Base-by-base conservation (phyloP, 352 stramenopile genomes). In the Chrysophaeum taylorii region DNA sequence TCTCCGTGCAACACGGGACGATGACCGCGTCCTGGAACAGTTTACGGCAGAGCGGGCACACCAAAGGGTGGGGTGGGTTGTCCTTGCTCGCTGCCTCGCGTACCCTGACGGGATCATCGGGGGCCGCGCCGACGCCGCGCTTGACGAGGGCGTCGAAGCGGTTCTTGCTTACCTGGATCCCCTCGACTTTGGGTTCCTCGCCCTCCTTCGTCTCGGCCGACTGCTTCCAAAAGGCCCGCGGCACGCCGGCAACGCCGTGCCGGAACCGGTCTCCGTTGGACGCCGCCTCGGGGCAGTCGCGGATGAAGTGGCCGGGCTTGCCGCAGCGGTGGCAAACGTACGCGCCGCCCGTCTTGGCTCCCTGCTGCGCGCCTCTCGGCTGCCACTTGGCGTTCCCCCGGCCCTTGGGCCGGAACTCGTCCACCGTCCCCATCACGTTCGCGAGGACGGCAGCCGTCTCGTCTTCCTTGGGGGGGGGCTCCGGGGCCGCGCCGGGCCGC, bases 281-380 rank as follows among this genome's bases (percentile, higher is more conserved):
- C n/a, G n/a, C n/a, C n/a, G n/a, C n/a, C 52, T 63, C 52, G 29
- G 52, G 52, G 52, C 52, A 63, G 2, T 63, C 52, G 25, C 52
- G 25, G 52, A 63, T 63, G 52, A 63, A 63, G 29, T 63, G 52
- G 25, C 52, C 52, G 9, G 25, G 14, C 33, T 63, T 63, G 4
- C 52, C 52, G 23, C 52, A 63, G 5, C 52, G 52, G 33, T 63
- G 52, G 23, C 52, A 63, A 15, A 63, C 52, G 9, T 63, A 60
- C 5, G 48, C 18, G 39, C 39, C 39, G 12, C 39, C 39, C 12
- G 12, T 21, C 39, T 45, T 45, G 39, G 12, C 39, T 21, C 21
- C 21, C 12, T 21, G 12, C 12, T 21, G 12, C 39, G 39, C 39
- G 39, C 39, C 39, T 12, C 39, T 12, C 39, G 39, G 12, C 39